These are phyloP conservation scores for Geum urbanum DNA, from an alignment of 306 rosid genomes.

Conservation along the genomic window DNA sequence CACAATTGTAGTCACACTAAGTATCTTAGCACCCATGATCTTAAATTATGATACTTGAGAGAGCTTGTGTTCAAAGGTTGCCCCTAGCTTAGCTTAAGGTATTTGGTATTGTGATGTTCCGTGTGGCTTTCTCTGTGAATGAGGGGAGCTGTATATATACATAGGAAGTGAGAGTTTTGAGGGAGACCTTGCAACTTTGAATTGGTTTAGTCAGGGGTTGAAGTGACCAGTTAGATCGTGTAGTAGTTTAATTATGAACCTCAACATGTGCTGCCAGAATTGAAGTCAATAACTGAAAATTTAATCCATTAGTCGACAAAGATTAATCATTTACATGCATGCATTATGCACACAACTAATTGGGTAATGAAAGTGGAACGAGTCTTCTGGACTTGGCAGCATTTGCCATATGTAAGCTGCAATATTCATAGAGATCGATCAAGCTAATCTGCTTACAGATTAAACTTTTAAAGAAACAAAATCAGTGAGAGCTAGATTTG, in stretches of 20 bases:
- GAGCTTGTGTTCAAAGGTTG: constrained; percentile 14
- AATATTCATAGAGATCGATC: background rate
- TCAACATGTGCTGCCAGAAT: constrained; percentile 1
- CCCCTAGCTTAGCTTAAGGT: background rate
- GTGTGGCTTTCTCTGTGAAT: background rate
- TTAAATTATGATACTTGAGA: background rate
- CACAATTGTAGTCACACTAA: background rate
- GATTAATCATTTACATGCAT: background rate
- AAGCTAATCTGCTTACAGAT: background rate
- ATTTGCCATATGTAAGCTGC: no score
- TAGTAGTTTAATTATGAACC: no score
- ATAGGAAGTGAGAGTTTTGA: background rate
- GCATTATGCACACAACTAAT: background rate
- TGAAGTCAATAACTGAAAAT: background rate
- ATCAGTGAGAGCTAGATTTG: no score
- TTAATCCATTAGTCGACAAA: background rate
- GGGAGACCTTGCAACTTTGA: background rate
- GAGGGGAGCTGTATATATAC: background rate
- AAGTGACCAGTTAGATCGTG: background rate
- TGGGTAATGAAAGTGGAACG: background rate
- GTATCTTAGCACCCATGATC: background rate
- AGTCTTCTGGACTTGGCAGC: background rate
- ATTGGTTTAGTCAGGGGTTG: background rate
- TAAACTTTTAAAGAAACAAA: background rate
- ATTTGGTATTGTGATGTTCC: background rate